Conservation (phyloP, 768 basidiomycete genomes). For the Pluteus cervinus region DNA sequence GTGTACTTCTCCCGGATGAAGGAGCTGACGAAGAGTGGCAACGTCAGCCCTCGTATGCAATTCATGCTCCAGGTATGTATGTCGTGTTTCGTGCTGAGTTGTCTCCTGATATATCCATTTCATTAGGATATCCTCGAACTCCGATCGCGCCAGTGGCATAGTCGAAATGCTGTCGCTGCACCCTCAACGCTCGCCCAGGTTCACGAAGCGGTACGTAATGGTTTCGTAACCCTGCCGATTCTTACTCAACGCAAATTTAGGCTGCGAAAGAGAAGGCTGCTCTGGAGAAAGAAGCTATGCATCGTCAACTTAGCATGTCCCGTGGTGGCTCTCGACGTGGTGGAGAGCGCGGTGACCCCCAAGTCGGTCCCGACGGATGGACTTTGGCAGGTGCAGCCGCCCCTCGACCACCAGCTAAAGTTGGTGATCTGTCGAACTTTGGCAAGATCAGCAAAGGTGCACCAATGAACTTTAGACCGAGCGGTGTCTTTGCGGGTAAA, state of each 20-base stretch:
- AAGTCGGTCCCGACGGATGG: conserved; percentile 83
- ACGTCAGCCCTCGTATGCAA: conserved; percentile 82
- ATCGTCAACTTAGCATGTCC: conserved; percentile 72
- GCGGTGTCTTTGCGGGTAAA: conserved; percentile 75
- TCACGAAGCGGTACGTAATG: conserved; percentile 67
- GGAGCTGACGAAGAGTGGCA: conserved; percentile 66
- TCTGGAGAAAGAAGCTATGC: conserved; percentile 52
- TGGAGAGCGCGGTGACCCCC: conserved; percentile 55
- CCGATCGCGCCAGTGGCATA: conserved; percentile 76
- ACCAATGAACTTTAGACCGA: conserved; percentile 76
- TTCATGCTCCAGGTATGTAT: conserved; percentile 88
- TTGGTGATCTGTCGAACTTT: conserved; percentile 81
- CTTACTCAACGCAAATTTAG: conserved; percentile 25
- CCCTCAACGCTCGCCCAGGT: conserved; percentile 87
- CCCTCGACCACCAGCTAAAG: conserved; percentile 62
- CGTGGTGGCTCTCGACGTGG: conserved; percentile 89
- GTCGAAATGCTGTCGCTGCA: conserved; percentile 64
- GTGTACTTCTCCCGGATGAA: conserved; percentile 92
- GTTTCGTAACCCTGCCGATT: conserved; percentile 4
- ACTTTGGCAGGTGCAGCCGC: conserved; percentile 50
- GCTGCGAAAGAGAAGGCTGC: conserved; percentile 79
- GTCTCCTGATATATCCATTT: conserved; percentile 7
- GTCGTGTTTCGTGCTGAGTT: background rate
- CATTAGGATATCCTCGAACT: conserved; percentile 85
- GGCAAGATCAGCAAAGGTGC: conserved; percentile 73